phyloP scores from a whole-genome alignment of 1,284 basidiomycete genomes.

The Leccinum fuscescens region DNA sequence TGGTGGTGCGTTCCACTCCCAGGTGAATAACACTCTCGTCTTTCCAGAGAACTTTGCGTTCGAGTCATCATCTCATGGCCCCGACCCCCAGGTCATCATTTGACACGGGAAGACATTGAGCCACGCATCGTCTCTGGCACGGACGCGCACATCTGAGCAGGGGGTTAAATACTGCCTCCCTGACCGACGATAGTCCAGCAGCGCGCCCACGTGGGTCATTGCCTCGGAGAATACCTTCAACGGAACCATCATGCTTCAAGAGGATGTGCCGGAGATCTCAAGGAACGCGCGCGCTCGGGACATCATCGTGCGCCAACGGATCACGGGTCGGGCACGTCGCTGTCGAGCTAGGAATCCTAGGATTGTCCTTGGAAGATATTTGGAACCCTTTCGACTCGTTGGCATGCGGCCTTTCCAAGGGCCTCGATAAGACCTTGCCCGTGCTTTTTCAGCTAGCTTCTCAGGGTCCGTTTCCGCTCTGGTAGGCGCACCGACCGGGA shows the following conservation, averaged over 20 bases:
- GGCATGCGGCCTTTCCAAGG: no score
- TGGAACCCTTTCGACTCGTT: no score
- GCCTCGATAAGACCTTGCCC: no score
- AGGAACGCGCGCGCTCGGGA: conserved; percentile 68
- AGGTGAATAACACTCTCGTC: no score
- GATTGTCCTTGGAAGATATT: conserved; percentile 44
- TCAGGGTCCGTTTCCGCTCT: no score
- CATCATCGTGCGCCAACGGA: conserved; percentile 88
- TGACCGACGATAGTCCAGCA: no score
- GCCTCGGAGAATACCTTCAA: conserved; percentile 88
- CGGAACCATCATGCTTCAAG: conserved; percentile 90
- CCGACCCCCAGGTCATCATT: conserved; percentile 62
- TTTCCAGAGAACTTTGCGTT: conserved; percentile 62
- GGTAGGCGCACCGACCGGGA: no score
- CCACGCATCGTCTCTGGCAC: conserved; percentile 63
- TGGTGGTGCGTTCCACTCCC: conserved; percentile 81
- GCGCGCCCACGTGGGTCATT: no score
- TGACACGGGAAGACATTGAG: conserved; percentile 83
- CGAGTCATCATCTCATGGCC: background rate
- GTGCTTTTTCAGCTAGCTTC: no score
- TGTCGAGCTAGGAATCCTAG: conserved; percentile 54
- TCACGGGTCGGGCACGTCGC: conserved; percentile 95
- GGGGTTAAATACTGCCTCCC: conserved; percentile 45
- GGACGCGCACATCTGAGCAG: conserved; percentile 76
- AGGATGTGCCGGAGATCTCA: conserved; percentile 83